Evolutionary conservation across 768 basidiomycete genomes (phyloP).

Genomic region (Agrocybe chaxingu): DNA sequence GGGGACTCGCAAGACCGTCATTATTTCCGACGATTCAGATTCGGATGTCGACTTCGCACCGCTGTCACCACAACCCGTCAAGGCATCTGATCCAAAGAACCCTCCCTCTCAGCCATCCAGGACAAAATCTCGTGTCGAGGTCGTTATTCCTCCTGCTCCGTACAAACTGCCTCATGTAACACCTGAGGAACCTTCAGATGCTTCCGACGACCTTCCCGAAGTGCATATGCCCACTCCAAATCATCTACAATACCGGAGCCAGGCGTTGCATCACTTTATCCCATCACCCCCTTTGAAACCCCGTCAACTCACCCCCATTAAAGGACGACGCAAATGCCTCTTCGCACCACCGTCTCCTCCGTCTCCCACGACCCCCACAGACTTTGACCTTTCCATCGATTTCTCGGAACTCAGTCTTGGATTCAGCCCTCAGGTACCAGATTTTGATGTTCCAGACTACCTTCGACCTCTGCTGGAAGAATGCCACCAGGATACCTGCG

Average conservation of each 20-base stretch:
- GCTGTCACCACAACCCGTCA: slow-evolving; percentile 12
- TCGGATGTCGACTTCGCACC: slow-evolving; percentile 22
- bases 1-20: slow-evolving; percentile 25
- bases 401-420: slow-evolving; percentile 40
- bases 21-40: slow-evolving; percentile 51
- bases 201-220: no score
- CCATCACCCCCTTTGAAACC: slow-evolving; percentile 30
- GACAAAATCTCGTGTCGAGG: slow-evolving; percentile 29
- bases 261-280: slow-evolving; percentile 17
- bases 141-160: slow-evolving; percentile 38
- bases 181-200: not conserved
- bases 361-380: slow-evolving; percentile 51
- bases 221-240: not conserved
- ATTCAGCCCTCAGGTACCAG: slow-evolving; percentile 20
- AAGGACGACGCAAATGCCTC: slow-evolving; percentile 35
- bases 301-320: slow-evolving; percentile 72
- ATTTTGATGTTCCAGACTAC: slow-evolving; percentile 44
- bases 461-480: slow-evolving; percentile 66
- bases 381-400: slow-evolving; percentile 52
- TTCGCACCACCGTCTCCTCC: slow-evolving; percentile 50
- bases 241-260: not conserved
- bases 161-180: slow-evolving; percentile 17
- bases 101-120: slow-evolving; percentile 2
- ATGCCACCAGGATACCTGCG: slow-evolving; percentile 59
- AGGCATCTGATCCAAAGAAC: not conserved